Evolutionary conservation across 2,329 filamentous ascomycete genomes (phyloP), one percentile per base, ranked within the genome.

Genomic region (Trichoderma aggressivum): DNA sequence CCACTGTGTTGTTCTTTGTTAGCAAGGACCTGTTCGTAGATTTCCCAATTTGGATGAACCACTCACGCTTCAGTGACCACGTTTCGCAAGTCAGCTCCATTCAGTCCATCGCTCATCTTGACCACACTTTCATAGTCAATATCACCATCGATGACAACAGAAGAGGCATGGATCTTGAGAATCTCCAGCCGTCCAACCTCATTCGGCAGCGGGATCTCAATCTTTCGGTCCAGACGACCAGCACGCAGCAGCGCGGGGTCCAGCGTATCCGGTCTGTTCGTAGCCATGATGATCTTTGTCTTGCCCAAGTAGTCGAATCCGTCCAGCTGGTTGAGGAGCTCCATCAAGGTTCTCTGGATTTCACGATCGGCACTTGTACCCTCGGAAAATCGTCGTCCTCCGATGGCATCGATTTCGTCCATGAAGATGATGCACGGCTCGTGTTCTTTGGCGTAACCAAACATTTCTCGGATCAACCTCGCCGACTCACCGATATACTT

Each of bases 341-440:
- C 96, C 96, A 99, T 99, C 72, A 99, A 86, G 43, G 96, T 99
- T 79, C 96, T 91, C 84, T 99, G 96, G 77, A 99, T 99, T 82
- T 99, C 96, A 79, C 97, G 91, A 85, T 99, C 96, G 64, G 96
- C 96, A 72, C 94, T 97, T 65, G 96, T 99, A 76, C 97, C 96
- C 82, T 99, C 96, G 0, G 94, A 97, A 83, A 99, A 99, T 78
- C 96, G 89, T 77, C 97, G 90, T 74, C 97, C 97, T 81, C 96
- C 96, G 79, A 99, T 99, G 79, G 96, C 96, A 80, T 99, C 96
- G 80, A 99, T 99, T 84, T 99, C 96, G 86, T 99, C 97, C 96
- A 99, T 99, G 88, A 99, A 99, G 84, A 99, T 99, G 82, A 99
- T 99, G 82, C 96, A 99, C 50, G 96, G 96, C 83, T 99, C 96